Evolutionary conservation across 257 asterid species (phyloP).

Genomic region (Solanum sitiens): DNA sequence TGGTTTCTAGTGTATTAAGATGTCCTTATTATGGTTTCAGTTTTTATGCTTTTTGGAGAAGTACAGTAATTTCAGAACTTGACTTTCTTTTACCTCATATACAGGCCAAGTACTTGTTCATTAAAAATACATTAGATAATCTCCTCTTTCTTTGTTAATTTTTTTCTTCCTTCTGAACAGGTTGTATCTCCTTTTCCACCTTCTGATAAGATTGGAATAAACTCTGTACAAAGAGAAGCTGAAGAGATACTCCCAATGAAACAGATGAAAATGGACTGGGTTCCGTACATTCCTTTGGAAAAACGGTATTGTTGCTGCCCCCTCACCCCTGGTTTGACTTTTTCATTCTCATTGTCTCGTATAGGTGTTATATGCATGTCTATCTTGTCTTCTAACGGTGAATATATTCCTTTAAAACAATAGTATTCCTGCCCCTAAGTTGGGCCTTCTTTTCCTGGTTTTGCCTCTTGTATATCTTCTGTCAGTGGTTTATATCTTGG

Average conservation of each 20-base stretch:
- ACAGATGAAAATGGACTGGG: slow-evolving; percentile 99
- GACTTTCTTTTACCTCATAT: neutral
- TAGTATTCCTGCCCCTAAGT: neutral
- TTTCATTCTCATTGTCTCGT: neutral
- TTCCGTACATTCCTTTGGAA: slow-evolving; percentile 84
- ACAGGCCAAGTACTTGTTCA: neutral
- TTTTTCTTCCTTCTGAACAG: slow-evolving; percentile 27
- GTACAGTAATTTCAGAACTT: neutral
- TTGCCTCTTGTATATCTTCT: neutral
- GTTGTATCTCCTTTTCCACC: slow-evolving; percentile 96
- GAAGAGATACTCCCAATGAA: slow-evolving; percentile 96
- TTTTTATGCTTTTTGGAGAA: neutral
- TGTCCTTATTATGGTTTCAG: neutral
- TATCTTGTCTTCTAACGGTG: neutral
- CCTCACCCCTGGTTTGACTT: neutral
- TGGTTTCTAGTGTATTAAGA: neutral
- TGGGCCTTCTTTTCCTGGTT: neutral
- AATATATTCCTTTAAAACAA: neutral
- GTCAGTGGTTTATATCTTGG: neutral
- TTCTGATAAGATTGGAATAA: slow-evolving; percentile 91
- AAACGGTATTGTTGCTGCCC: slow-evolving; percentile 35
- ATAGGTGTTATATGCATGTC: neutral
- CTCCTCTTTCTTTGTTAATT: neutral
- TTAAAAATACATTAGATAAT: neutral
- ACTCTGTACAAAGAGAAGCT: slow-evolving; percentile 88